Evolutionary conservation across 257 asterid species (phyloP).

Genomic region (Solanum paucissectum): DNA sequence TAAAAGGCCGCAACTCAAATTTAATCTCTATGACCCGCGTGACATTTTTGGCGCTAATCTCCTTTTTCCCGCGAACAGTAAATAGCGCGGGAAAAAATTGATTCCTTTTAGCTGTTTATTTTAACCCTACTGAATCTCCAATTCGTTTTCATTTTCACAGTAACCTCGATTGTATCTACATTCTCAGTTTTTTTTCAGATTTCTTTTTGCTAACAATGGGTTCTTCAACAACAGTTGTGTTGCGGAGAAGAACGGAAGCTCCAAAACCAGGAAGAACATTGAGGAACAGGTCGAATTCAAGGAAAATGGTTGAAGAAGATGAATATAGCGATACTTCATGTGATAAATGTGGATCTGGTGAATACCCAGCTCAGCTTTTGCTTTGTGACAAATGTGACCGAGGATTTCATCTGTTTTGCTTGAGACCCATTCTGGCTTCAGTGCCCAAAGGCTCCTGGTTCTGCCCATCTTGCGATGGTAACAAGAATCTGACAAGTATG

Average conservation of each 20-base stretch:
- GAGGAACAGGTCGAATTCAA: conserved; percentile 16
- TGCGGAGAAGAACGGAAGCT: conserved; percentile 57
- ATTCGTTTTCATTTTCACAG: neutral
- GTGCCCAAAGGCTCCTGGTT: conserved; percentile 84
- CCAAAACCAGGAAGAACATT: conserved; percentile 26
- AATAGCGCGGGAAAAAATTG: conserved; percentile 1
- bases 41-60: conserved; percentile 8
- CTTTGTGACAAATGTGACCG: conserved; percentile 74
- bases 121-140: neutral
- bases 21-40: neutral
- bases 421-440: conserved; percentile 55
- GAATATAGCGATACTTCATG: conserved; percentile 41
- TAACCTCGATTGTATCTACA: neutral
- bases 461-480: conserved; percentile 48
- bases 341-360: conserved; percentile 72
- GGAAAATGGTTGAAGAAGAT: neutral
- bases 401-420: conserved; percentile 72
- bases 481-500: conserved; percentile 26
- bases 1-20: neutral
- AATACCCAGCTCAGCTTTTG: conserved; percentile 50
- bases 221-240: conserved; percentile 7
- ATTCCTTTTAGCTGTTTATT: neutral
- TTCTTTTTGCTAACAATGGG: conserved; percentile 13
- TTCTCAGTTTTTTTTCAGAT: neutral
- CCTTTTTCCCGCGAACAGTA: conserved; percentile 5